Evolutionary conservation across 768 basidiomycete genomes (phyloP), one percentile per base, ranked within the genome.

Genomic region (Suillus variegatus): DNA sequence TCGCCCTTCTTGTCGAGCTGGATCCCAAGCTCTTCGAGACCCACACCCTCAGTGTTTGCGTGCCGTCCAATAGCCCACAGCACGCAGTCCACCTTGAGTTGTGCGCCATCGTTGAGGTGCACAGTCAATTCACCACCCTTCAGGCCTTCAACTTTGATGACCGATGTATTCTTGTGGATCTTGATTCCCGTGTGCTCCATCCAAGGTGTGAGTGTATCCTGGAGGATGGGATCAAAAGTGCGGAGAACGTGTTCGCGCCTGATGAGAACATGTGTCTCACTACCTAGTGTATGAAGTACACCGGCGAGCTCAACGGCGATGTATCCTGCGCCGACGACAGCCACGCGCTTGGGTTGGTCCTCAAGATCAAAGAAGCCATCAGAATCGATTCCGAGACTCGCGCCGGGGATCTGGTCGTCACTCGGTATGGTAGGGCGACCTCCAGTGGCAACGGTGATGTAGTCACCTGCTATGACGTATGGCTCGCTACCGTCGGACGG

Each of bases 231-330:
- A 75, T 99, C 97, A 78, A 99, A 99, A 2, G 93, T 93, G 66
- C 97, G 87, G 69, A 99, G 82, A 51, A 99, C 93, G 63, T 87
- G 91, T 61, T 99, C 93, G 61, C 89, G 83, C 62, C 97, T 90
- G 70, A 98, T 98, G 76, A 98, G 76, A 69, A 99, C 78, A 75
- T 98, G 95, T 9, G 95, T 95, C 78, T 99, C 94, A 43, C 90
- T 85, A 25, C 96, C 95, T 64, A 97, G 87, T 8, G 93, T 84
- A 77, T 98, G 88, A 79, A 99, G 87, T 63, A 99, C 87, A 22
- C 97, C 97, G 6, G 97, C 94, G 55, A 99, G 88, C 78, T 99
- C 97, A 67, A 98, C 93, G 20, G 95, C 95, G 70, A 99, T 99
- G 77, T 99, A 99, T 1, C 97, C 97, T 16, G 97, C 97, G 55